Evolutionary conservation across 148 eudicot species (phyloP).

Genomic region (Agrostemma githago): DNA sequence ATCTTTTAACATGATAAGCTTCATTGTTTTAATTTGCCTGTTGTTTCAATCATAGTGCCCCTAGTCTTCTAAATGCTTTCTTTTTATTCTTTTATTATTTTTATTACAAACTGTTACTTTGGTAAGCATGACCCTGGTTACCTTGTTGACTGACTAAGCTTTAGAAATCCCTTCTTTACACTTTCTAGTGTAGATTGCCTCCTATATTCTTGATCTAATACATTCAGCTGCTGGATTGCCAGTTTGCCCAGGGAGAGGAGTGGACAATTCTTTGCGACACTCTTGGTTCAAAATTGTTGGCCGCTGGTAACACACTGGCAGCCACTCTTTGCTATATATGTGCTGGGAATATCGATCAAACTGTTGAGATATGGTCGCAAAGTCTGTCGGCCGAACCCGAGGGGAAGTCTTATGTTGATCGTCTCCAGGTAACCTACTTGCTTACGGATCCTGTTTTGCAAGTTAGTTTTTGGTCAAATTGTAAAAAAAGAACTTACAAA

Average conservation of each 20-base stretch:
- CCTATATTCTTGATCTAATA: slow-evolving; percentile 3
- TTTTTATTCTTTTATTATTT: not conserved
- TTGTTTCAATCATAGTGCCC: not conserved
- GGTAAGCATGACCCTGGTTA: not conserved
- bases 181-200: not conserved
- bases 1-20: not conserved
- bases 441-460: not conserved
- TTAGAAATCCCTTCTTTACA: not conserved
- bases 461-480: not conserved
- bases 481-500: no score
- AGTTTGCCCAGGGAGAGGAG: slow-evolving; percentile 89
- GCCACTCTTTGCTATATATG: slow-evolving; percentile 93
- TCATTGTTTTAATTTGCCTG: not conserved
- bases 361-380: slow-evolving; percentile 88
- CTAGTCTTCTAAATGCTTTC: not conserved
- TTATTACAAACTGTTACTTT: not conserved
- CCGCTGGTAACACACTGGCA: slow-evolving; percentile 67
- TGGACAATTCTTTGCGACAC: slow-evolving; percentile 84
- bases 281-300: slow-evolving; percentile 83
- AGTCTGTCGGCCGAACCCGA: slow-evolving; percentile 54
- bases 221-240: slow-evolving; percentile 19
- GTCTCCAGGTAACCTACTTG: slow-evolving; percentile 61
- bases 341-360: slow-evolving; percentile 91
- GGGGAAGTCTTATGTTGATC: slow-evolving; percentile 78
- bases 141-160: not conserved